phyloP scores from a whole-genome alignment of 2,329 filamentous ascomycete genomes.

The Pyrenophora graminea region DNA sequence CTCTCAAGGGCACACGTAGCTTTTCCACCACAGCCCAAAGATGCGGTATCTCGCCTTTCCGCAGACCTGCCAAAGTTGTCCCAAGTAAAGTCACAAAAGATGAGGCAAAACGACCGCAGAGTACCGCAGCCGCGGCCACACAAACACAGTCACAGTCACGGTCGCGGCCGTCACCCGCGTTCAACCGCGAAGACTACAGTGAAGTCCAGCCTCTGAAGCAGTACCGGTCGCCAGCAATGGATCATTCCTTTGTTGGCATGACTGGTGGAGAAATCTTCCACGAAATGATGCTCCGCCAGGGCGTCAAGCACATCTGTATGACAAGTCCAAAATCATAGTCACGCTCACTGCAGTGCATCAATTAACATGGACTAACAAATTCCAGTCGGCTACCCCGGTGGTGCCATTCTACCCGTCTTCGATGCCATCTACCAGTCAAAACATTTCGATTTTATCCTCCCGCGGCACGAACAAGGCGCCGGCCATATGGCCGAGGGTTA shows the following conservation, averaged over 20 bases:
- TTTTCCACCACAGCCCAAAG: constrained; percentile 50
- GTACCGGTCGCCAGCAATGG: constrained; percentile 55
- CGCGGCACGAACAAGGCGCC: constrained; percentile 94
- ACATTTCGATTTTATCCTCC: constrained; percentile 94
- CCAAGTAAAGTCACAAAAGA: constrained; percentile 42
- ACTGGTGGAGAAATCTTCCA: constrained; percentile 97
- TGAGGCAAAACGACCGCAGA: constrained; percentile 49
- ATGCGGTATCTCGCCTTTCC: constrained; percentile 52
- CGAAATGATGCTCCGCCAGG: constrained; percentile 96
- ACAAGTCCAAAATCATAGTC: constrained; percentile 33
- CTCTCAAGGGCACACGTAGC: constrained; percentile 46
- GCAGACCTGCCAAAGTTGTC: constrained; percentile 41
- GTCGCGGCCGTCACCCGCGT: constrained; percentile 52
- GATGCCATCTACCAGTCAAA: constrained; percentile 98
- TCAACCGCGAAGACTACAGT: constrained; percentile 54
- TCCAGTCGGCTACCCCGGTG: constrained; percentile 76
- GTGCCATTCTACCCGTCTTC: constrained; percentile 95
- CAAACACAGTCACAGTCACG: constrained; percentile 30
- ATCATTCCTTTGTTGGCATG: constrained; percentile 80
- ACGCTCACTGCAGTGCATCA: background rate
- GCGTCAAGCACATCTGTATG: constrained; percentile 92
- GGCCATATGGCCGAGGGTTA: constrained; percentile 99
- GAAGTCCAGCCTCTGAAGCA: constrained; percentile 54
- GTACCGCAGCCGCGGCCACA: constrained; percentile 47
- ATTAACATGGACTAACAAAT: constrained; percentile 20